Evolutionary conservation across 768 basidiomycete species (phyloP), one percentile per base, ranked within the genome.

Genomic region (Mycena belliarum): DNA sequence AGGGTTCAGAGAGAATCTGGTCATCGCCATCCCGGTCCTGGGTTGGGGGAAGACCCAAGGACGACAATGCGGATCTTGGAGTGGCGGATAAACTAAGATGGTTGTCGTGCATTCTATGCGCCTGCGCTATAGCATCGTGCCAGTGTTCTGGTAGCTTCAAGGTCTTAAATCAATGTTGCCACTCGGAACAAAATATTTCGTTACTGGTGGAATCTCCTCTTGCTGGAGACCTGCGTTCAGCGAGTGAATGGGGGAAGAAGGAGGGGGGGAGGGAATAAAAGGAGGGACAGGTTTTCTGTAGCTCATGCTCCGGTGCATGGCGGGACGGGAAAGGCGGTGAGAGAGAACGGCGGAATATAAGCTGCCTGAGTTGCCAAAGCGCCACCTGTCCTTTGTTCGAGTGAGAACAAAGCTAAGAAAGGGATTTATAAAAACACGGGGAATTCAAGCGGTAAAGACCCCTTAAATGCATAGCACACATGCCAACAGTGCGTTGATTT

Each of bases 241-340:
- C 15, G 37, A 16, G 18, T n/a, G 37, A 38, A n/a, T 5, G 40
- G 21, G 23, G 11, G 14, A 2, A 23, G 40, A 78, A 2, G 79
- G 71, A 46, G 84, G 82, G 6, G 87, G 83, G 14, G 87, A 86
- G 32, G 87, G 87, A 42, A 87, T 76, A 70, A 83, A 88, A 50
- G 72, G 71, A 4, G 88, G 88, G 38, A 82, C 87, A 29, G 88
- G 88, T 68, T 90, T 90, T 51, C 88, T 78, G 69, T 87, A 85
- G 69, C 83, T 86, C 81, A 82, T 82, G 65, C 71, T 70, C 44
- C 74, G 75, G 52, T 68, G 72, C 73, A 78, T 72, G 48, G 49
- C 15, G 16, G 28, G 20, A 38, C 24, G 20, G 21, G 24, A 37
- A 11, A 44, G 14, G 28, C 15, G n/a, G n/a, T n/a, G n/a, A 38